Percentiles rank a stretch among this genome's conserved stretches.
These are phyloP conservation scores for Kwoniella shivajii DNA, from an alignment of 1,284 basidiomycete genomes.

Conservation along the genomic window DNA sequence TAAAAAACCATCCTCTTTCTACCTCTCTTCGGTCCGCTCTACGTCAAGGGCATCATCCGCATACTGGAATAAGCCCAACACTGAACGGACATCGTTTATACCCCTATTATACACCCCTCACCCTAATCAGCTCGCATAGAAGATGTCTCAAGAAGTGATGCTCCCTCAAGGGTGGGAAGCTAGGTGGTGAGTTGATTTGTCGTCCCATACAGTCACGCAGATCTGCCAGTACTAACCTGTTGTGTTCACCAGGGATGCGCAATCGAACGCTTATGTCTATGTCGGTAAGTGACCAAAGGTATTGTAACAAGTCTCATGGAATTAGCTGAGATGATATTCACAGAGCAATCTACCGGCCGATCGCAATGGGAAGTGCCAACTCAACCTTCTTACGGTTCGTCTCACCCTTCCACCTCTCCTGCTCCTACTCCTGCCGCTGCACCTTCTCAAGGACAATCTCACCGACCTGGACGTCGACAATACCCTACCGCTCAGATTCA, in stretches of 20 bases:
- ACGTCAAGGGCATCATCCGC: not conserved
- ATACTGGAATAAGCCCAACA: too few species aligned
- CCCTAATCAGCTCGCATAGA: not conserved
- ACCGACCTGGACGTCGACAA: slow-evolving; percentile 72
- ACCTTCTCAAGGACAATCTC: slow-evolving; percentile 53
- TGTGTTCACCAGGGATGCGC: slow-evolving; percentile 68
- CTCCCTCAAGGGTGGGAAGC: slow-evolving; percentile 74
- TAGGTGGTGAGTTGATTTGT: slow-evolving; percentile 67
- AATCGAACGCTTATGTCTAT: slow-evolving; percentile 80
- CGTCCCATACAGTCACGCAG: not conserved
- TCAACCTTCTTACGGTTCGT: slow-evolving; percentile 31
- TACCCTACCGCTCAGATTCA: slow-evolving; percentile 83
- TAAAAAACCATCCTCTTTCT: too few species aligned
- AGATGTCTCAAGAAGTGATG: slow-evolving; percentile 22
- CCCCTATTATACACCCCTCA: not conserved
- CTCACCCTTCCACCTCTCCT: slow-evolving; percentile 28
- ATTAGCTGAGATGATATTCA: slow-evolving; percentile 16
- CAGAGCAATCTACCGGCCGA: slow-evolving; percentile 56
- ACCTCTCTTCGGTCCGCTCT: too few species aligned
- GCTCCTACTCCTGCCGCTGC: slow-evolving; percentile 39
- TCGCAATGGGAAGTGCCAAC: slow-evolving; percentile 69
- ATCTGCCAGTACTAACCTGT: slow-evolving; percentile 12
- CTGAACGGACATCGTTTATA: too few species aligned
- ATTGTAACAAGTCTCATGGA: not conserved
- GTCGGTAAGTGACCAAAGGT: slow-evolving; percentile 71